Base-by-base conservation (phyloP, 345 rosid genomes). In the Sonneratia alba region DNA sequence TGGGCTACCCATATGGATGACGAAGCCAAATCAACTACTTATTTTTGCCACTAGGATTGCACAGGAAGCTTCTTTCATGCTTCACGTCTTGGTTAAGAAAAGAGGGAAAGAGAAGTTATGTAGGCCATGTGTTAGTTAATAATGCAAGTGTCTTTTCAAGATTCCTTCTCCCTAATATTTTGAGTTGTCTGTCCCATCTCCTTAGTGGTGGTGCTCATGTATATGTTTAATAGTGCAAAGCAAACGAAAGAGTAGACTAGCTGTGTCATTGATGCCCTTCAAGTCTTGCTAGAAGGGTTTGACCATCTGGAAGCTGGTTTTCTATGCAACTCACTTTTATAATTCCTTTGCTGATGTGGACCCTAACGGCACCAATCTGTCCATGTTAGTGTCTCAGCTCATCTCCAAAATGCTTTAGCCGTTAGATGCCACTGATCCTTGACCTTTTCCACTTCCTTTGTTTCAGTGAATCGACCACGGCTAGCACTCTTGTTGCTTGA, bases 401-500 rank as follows among this genome's bases (percentile, higher is more conserved):
- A 1, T 36, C 8, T 5, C 18, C 40, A 10, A 1, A 32, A 16
- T 43, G 53, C n/a, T 24, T 72, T 3, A 21, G 36, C 42, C 6
- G 43, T 19, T 9, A 24, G 47, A 37, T 74, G 47, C 11, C 3
- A 67, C 43, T 42, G 22, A 8, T 9, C 14, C 15, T 22, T 67
- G 34, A 13, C 13, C 16, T 73, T 3, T 73, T 32, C 32, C 7
- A 37, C 37, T 43, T 13, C 57, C 56, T 67, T n/a, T 47, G 9
- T 56, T 68, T 47, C 77, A 74, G 77, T 7, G 77, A 74, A 67
- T 74, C 77, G 22, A 74, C 77, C 12, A 74, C 77, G 40, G 77
- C 77, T 38, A 74, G 77, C 72, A 74, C 77, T 38, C 77, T 74
- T 21, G 77, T 74, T 18, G 77, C 77, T 57, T 74, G 67, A 66